Base-by-base conservation (phyloP, 306 rosid species). In the Sphenostylis stenocarpa region DNA sequence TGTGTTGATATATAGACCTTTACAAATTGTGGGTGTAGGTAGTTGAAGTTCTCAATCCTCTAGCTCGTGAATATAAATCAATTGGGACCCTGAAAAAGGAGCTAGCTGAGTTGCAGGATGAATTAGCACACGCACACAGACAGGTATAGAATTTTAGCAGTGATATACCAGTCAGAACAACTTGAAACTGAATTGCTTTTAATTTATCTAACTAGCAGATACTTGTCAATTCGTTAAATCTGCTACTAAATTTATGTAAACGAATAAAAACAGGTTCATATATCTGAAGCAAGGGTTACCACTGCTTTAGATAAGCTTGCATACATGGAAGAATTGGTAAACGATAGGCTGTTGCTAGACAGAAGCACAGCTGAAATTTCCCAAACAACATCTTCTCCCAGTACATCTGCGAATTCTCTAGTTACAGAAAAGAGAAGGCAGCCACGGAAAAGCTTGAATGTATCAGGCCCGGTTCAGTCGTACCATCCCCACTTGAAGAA, bases 251-350 rank as follows among this genome's bases (percentile, higher is more conserved):
- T 58, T 53, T 29, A 36, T 82, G 41, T 65, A 56, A 84, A 49
- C 81, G 88, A 75, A 78, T 36, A 64, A 84, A 43, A 67, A 74
- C 95, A 92, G 99, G 99, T 96, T 70, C 99, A 96, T 84, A 85
- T 90, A 82, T 96, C 97, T 14, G 99, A 96, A 80, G 97, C 93
- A 75, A 88, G 99, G 83, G 97, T 96, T 76, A 56, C 81, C 69
- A 88, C 98, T 80, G 98, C 99, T 60, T 87, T 96, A 72, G 98
- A 93, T 80, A 96, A 93, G 88, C 92, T 96, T 52, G 99, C 99
- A 79, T 86, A 86, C 91, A 93, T 96, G 99, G 99, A 96, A 85
- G 94, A 83, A 71, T 81, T 96, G 90, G 99, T 96, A 83, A 86
- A 83, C 74, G 99, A 96, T 81, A 89, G 79, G 81, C 89, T 92